Conservation (phyloP, 768 basidiomycete species). For the Mrakia gelida region DNA sequence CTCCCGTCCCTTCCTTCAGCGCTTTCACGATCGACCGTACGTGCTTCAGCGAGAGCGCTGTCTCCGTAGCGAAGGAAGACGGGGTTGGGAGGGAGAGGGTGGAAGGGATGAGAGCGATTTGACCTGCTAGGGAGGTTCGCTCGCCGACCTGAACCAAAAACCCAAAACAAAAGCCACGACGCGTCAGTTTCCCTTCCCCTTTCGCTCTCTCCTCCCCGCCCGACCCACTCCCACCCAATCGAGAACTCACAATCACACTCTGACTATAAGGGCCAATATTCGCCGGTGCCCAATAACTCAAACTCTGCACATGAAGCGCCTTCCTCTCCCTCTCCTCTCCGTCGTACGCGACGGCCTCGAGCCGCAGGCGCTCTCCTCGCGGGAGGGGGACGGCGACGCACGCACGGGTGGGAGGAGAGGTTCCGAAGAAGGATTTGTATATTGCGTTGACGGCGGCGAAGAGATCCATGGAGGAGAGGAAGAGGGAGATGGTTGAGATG, state of each 20-base stretch:
- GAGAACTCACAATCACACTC: slow-evolving; percentile 64
- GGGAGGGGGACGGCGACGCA: slow-evolving; percentile 79
- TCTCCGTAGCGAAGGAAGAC: slow-evolving; percentile 57
- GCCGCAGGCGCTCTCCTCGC: slow-evolving; percentile 53
- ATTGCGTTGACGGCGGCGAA: slow-evolving; percentile 73
- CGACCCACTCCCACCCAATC: background rate
- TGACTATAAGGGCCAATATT: slow-evolving; percentile 99
- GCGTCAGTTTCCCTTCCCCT: background rate
- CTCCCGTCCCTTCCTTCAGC: slow-evolving; percentile 54
- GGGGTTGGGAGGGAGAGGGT: slow-evolving; percentile 64
- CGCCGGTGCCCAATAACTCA: slow-evolving; percentile 99
- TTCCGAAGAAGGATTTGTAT: slow-evolving; percentile 78
- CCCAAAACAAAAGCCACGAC: background rate
- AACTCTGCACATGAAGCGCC: slow-evolving; percentile 78
- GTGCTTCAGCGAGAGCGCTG: slow-evolving; percentile 75
- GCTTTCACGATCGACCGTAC: slow-evolving; percentile 62
- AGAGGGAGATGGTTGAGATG: slow-evolving; percentile 72
- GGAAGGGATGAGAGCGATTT: slow-evolving; percentile 83
- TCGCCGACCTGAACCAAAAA: slow-evolving; percentile 57
- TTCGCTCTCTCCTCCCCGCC: too few relatives aligned
- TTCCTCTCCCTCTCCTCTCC: slow-evolving; percentile 36
- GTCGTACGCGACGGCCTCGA: slow-evolving; percentile 78
- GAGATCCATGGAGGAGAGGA: slow-evolving; percentile 68
- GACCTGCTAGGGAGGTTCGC: slow-evolving; percentile 84
- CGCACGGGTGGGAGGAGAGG: slow-evolving; percentile 89